Base-by-base conservation (phyloP, 2,329 filamentous ascomycete species). In the Clathrospora elynae region DNA sequence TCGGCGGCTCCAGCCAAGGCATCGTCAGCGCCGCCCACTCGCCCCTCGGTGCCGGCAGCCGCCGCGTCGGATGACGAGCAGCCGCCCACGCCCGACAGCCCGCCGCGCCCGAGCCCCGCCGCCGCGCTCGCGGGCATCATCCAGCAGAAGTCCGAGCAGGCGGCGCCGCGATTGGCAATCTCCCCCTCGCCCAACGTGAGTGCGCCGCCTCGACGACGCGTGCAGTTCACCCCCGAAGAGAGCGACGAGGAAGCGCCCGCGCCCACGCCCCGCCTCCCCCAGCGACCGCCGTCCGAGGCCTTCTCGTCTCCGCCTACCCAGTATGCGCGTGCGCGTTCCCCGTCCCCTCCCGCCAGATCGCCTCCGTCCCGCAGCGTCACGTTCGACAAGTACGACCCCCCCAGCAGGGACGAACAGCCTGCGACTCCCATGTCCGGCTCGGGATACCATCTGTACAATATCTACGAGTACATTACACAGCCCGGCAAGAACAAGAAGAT, bases 401-500 rank as follows among this genome's bases (percentile, higher is more conserved):
- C 45, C 9, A 47, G 43, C 14, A 39, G 47, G n/a, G 73, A 79
- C 2, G 74, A 77, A 16, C 50, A 46, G 29, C 68, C 66, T 2
- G 42, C 44, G 11, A 64, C 66, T 2, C 60, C 70, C 10, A 57
- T 60, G 19, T 85, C 86, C 2, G 88, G 88, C 4, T 88, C 88
- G 12, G 89, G 88, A 2, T 97, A 91, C 65, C 91, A 95, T 64
- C 78, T 97, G 70, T 97, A 96, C 73, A 96, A 96, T 61, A 91
- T 97, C 61, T 95, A 91, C 66, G 92, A 97, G 72, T 96, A 96
- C 87, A 83, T 96, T 4, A 92, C 90, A n/a, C 84, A 93, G 30
- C 91, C 96, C 83, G 92, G 92, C 42, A 96, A 95, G 75, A 87
- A 88, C 62, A 96, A 96, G 77, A 97, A 97, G 75, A 93, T 96